phyloP scores from a whole-genome alignment of 805 yeast genomes.

The Blastobotrys chiropterorum region DNA sequence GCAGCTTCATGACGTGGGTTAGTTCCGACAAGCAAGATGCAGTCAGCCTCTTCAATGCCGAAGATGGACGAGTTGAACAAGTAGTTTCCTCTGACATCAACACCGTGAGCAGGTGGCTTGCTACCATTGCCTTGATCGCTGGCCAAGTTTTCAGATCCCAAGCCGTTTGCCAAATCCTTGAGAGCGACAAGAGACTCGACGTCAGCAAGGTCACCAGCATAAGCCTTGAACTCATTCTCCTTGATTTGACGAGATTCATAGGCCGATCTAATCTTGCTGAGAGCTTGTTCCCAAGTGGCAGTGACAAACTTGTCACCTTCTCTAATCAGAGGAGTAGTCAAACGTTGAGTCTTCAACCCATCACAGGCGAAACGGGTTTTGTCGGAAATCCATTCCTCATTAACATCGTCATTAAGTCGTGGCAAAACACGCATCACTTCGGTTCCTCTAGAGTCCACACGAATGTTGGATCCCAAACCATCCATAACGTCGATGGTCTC shows the following conservation, averaged over 20 bases:
- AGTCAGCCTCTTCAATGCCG: slow-evolving; percentile 80
- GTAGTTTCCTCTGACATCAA: slow-evolving; percentile 72
- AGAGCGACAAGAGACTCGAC: slow-evolving; percentile 78
- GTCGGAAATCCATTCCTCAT: slow-evolving; percentile 90
- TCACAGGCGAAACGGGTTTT: slow-evolving; percentile 81
- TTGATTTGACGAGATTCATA: slow-evolving; percentile 48
- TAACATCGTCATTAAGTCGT: slow-evolving; percentile 76
- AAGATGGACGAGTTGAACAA: slow-evolving; percentile 72
- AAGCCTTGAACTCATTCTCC: slow-evolving; percentile 70
- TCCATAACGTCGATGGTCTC: slow-evolving; percentile 82
- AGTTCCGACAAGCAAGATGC: slow-evolving; percentile 72
- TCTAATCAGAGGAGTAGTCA: slow-evolving; percentile 73
- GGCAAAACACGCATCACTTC: slow-evolving; percentile 86
- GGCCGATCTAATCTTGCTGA: slow-evolving; percentile 61
- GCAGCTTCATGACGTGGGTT: slow-evolving; percentile 91
- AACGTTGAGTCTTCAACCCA: slow-evolving; percentile 79
- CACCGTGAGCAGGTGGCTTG: slow-evolving; percentile 56
- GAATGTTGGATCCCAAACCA: slow-evolving; percentile 73
- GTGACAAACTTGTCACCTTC: slow-evolving; percentile 61
- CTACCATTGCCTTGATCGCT: slow-evolving; percentile 59
- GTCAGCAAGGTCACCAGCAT: slow-evolving; percentile 76
- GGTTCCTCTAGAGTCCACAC: slow-evolving; percentile 82
- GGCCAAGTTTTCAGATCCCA: slow-evolving; percentile 76
- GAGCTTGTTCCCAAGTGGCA: slow-evolving; percentile 85
- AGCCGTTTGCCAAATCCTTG: slow-evolving; percentile 68